These are phyloP conservation scores for Ustilago vetiveriae DNA, from an alignment of 1,284 basidiomycete species.

Conservation along the genomic window DNA sequence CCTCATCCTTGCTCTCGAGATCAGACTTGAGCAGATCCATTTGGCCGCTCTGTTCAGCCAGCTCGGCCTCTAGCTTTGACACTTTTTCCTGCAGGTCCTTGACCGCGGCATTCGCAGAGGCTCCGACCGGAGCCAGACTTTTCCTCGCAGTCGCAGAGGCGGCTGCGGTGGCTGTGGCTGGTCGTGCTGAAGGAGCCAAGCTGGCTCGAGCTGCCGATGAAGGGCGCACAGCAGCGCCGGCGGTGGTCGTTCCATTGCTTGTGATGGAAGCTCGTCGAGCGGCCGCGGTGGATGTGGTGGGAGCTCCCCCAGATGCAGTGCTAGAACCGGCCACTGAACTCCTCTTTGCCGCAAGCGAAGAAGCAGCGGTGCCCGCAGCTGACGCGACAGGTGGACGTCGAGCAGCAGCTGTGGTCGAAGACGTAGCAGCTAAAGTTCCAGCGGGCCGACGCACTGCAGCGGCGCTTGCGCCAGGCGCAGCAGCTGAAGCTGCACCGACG, in stretches of 20 bases:
- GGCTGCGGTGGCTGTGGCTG: conserved; percentile 9
- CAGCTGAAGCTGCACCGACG: conserved; percentile 7
- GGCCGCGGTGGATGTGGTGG: conserved; percentile 24
- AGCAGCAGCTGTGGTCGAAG: conserved; percentile 22
- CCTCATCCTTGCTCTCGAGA: conserved; percentile 49
- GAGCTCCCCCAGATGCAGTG: conserved; percentile 21
- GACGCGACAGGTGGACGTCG: conserved; percentile 42
- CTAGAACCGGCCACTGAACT: conserved; percentile 28
- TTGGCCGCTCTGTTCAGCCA: conserved; percentile 49
- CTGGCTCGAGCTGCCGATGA: conserved; percentile 24
- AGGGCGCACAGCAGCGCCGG: conserved; percentile 24
- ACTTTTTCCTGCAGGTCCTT: conserved; percentile 49
- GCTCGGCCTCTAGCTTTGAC: conserved; percentile 44
- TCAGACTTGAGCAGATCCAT: conserved; percentile 44
- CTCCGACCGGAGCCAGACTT: conserved; percentile 24
- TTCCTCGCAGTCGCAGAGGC: conserved; percentile 26
- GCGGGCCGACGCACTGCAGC: conserved; percentile 23
- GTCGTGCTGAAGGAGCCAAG: conserved; percentile 19
- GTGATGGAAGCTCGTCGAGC: conserved; percentile 44
- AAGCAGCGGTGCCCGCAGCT: conserved; percentile 13
- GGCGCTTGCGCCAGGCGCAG: conserved; percentile 14
- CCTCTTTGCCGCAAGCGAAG: conserved; percentile 25
- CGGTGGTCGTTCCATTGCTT: conserved; percentile 31
- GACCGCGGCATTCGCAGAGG: conserved; percentile 18
- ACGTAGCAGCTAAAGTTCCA: conserved; percentile 18